Evolutionary conservation across 2,329 filamentous ascomycete species (phyloP).

Genomic region (Hysterium pulicare): DNA sequence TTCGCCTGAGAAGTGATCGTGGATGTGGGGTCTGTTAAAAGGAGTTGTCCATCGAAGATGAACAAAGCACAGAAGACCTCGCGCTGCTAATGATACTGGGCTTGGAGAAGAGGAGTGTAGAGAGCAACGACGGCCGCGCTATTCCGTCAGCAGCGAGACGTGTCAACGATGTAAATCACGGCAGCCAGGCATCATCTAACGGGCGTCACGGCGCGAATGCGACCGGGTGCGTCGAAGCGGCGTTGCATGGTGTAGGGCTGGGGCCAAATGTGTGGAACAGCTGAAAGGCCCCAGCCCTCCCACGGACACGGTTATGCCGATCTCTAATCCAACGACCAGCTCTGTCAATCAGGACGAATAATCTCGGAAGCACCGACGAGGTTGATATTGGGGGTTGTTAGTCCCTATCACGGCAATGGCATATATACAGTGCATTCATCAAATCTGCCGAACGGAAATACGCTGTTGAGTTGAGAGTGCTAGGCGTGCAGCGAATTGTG

Average conservation of each 20-base stretch:
- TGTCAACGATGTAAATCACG: not conserved
- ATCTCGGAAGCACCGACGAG: not conserved
- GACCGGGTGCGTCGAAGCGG: no score
- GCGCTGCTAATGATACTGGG: no score
- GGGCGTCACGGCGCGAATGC: no score
- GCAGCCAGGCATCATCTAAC: slow-evolving; percentile 1
- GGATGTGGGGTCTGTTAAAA: not conserved
- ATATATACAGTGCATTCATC: no score
- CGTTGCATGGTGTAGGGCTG: not conserved
- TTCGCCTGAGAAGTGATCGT: not conserved
- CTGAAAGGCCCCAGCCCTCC: not conserved
- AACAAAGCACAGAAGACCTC: no score
- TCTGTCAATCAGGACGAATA: not conserved
- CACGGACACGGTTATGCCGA: not conserved
- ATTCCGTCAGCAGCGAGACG: not conserved
- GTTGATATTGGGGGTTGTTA: no score
- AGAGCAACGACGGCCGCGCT: not conserved
- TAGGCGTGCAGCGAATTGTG: no score
- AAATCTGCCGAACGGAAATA: no score
- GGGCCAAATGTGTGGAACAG: not conserved
- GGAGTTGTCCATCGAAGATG: not conserved
- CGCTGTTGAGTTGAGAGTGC: no score
- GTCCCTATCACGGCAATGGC: no score
- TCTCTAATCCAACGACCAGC: not conserved
- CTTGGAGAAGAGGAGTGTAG: not conserved